These are phyloP conservation scores for Leptographium radiaticola DNA, from an alignment of 2,329 filamentous ascomycete species.

Conservation along the genomic window DNA sequence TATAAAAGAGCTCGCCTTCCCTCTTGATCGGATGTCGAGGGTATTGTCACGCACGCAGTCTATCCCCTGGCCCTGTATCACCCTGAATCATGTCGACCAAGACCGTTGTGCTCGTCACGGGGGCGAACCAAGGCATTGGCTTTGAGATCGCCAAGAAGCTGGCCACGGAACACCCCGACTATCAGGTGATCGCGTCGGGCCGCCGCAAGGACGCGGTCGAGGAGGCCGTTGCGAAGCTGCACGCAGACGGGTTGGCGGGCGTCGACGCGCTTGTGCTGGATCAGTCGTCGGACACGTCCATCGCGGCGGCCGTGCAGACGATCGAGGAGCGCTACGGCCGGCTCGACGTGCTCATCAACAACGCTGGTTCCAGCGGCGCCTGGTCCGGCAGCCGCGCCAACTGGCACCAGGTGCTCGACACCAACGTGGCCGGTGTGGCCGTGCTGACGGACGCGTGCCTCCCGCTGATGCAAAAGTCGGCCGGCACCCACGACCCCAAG, in stretches of 20 bases:
- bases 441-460: slow-evolving; percentile 18
- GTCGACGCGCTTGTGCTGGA: slow-evolving; percentile 28
- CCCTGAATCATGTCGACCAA: slow-evolving; percentile 2
- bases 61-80: too few species aligned
- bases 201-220: slow-evolving; percentile 22
- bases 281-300: slow-evolving; percentile 26
- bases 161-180: slow-evolving; percentile 20
- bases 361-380: slow-evolving; percentile 14
- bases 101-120: slow-evolving; percentile 22
- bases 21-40: too few species aligned
- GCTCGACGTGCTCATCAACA: slow-evolving; percentile 21
- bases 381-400: background rate
- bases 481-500: slow-evolving; percentile 5
- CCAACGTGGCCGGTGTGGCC: slow-evolving; percentile 16
- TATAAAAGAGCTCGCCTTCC: too few species aligned
- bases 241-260: slow-evolving; percentile 13
- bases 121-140: slow-evolving; percentile 29
- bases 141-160: slow-evolving; percentile 27
- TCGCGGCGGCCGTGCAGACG: slow-evolving; percentile 19
- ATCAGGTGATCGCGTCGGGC: slow-evolving; percentile 25
- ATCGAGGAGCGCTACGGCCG: slow-evolving; percentile 19
- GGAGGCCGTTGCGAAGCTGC: slow-evolving; percentile 19
- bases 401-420: slow-evolving; percentile 4
- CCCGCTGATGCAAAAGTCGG: slow-evolving; percentile 19
- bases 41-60: too few species aligned